These are phyloP conservation scores for Raphanus hybrid DNA, from an alignment of 441 rosid species.

Conservation along the genomic window DNA sequence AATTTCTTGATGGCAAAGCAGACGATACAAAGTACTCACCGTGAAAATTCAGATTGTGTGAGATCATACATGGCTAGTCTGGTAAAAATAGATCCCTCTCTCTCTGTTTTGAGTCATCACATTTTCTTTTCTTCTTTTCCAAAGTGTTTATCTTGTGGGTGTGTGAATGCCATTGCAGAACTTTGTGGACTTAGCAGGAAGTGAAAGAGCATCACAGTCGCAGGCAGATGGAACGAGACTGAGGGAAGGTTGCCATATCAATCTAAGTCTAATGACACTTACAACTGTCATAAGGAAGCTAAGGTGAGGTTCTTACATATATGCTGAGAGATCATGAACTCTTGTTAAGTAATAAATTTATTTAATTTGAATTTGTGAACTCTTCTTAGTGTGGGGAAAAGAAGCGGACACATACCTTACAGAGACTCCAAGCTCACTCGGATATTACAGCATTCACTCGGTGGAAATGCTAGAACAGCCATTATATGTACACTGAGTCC, in stretches of 20 bases:
- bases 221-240: conserved; percentile 95
- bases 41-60: conserved; percentile 94
- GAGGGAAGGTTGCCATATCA: conserved; percentile 98
- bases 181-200: conserved; percentile 99
- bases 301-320: conserved; percentile 54
- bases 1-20: conserved; percentile 46
- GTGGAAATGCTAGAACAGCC: conserved; percentile 99
- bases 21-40: conserved; percentile 91
- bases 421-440: conserved; percentile 98
- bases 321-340: background rate
- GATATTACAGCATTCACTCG: conserved; percentile 97
- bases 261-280: conserved; percentile 97
- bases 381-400: conserved; percentile 80
- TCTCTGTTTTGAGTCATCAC: background rate
- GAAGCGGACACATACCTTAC: conserved; percentile 93
- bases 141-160: too few species aligned
- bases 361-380: conserved; percentile 27
- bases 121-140: too few species aligned
- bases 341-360: background rate
- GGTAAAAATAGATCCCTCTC: conserved; percentile 50
- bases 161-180: conserved; percentile 62
- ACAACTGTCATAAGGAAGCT: conserved; percentile 97
- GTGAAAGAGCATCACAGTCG: conserved; percentile 98
- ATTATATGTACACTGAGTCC: conserved; percentile 97
- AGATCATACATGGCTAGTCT: conserved; percentile 94